Base-by-base conservation (phyloP, 2,329 filamentous ascomycete species). In the Colletotrichum lini region DNA sequence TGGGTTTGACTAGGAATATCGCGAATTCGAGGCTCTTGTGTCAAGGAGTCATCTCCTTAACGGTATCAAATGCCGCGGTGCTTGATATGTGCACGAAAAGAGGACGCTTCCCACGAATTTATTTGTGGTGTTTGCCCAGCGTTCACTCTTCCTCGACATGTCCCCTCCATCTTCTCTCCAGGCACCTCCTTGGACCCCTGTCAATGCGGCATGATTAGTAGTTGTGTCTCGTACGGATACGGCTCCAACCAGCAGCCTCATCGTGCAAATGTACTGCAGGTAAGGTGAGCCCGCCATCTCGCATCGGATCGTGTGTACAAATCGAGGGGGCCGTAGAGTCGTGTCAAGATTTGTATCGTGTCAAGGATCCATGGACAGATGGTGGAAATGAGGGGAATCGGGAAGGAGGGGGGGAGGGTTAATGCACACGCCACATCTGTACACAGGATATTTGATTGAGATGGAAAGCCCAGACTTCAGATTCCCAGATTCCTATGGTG, bases 291-390 rank as follows among this genome's bases (percentile, higher is more conserved):
- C 18, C 45, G 18, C 8, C 45, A 18, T 8, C 45, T n/a, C 10
- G 45, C 18, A 65, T 58, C 26, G 52, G 52, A 58, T 49, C 18
- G 52, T 10, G 53, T 23, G 21, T 47, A 53, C n/a, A 12, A 38
- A 54, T 30, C 21, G 60, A 64, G 21, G 45, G 21, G 21, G 21
- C 8, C 21, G 35, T 40, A 47, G 18, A 47, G 18, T 21, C 45
- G 45, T 3, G n/a, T 10, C 16, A 23, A 4, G 45, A 13, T 23
- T 5, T 6, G 45, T 49, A 23, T 16, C n/a, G n/a, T 21, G n/a
- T n/a, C 12, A 49, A 23, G 21, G 16, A 10, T 23, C 8, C n/a
- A 16, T 49, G 45, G n/a, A 12, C 45, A 23, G 10, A n/a, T 12
- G 45, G 10, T n/a, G 10, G 10, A 12, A 4, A 49, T 9, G 13